These are phyloP conservation scores for Paecilomyces dactylethromorphus DNA, from an alignment of 2,329 filamentous ascomycete species.

Conservation along the genomic window DNA sequence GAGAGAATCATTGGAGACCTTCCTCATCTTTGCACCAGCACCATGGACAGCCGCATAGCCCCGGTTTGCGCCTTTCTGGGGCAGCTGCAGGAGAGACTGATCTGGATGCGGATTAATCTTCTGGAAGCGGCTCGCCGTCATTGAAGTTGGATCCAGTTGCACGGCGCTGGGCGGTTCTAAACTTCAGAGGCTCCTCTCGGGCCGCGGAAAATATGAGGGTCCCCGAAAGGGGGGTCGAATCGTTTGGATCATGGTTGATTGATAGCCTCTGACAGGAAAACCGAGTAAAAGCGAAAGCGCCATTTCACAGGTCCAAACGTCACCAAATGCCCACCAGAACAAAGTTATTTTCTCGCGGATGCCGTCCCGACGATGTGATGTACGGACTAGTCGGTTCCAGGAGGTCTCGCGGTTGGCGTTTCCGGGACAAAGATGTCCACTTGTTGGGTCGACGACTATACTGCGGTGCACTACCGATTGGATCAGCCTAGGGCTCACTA, in stretches of 20 bases:
- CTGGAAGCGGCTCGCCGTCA: not conserved
- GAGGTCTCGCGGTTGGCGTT: not conserved
- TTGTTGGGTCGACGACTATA: not conserved
- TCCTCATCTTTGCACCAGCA: not conserved
- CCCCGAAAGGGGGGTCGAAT: not conserved
- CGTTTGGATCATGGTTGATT: not conserved
- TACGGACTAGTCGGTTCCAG: not conserved
- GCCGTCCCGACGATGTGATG: not conserved
- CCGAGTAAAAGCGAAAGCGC: not conserved
- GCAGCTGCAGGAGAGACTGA: not conserved
- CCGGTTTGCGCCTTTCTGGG: not conserved
- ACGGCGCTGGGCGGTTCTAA: not conserved
- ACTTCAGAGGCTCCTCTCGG: not conserved
- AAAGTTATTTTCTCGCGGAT: not conserved
- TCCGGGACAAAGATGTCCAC: not conserved
- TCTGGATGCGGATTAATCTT: not conserved
- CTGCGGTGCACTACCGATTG: constrained; percentile 1
- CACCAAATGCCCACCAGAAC: not conserved
- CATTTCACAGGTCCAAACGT: not conserved
- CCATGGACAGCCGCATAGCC: not conserved
- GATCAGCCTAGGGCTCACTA: constrained; percentile 9
- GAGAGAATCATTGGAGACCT: not conserved
- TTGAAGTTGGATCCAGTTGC: not conserved
- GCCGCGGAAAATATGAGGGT: not conserved
- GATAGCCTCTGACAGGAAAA: not conserved